Evolutionary conservation across 192 early-diverging fungal genomes (phyloP), one percentile per base, ranked within the genome.

Genomic region (Backusella sp.): DNA sequence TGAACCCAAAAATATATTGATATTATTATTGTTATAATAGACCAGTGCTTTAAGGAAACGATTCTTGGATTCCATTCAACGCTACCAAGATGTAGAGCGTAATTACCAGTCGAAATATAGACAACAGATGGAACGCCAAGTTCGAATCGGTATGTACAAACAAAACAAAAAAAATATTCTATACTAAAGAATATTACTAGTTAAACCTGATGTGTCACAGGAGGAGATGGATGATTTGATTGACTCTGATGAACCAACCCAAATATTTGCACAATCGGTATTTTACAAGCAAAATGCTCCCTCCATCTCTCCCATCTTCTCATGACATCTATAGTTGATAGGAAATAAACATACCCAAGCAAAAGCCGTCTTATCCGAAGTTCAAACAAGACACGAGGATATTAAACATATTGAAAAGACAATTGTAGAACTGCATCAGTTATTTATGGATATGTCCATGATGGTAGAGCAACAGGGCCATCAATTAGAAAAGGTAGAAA

Each of bases 401-500:
- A 93, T 96, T 65, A 86, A 94, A 72, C 88, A 90, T 81, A 95
- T 96, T 79, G 94, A 96, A 84, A 91, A 91, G 78, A 92, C 90
- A 9, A 94, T 96, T 73, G 73, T 94, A 87, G 94, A 96, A 89
- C 84, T 96, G 26, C 92, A 94, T 81, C 90, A 94, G 84, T 83
- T 96, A 67, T 96, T 95, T 75, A 90, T 92, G 70, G 95, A 96
- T 74, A 95, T 96, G 93, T 85, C 91, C 53, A 91, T 94, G 17
- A 81, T 95, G 26, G 92, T 95, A 7, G 85, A 87, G 36, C 87
- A 89, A 4, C 94, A 95, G 74, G 95, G 89, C 15, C 87, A 92
- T 34, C 76, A 90, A 28, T 77, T 96, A 32, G 84, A 93, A 70
- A 84, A 88, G 37, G 90, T 95, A 23, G 92, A 91, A 77, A 77